Base-by-base conservation (phyloP, 2,329 filamentous ascomycete species). In the Trichothecium sympodiale region DNA sequence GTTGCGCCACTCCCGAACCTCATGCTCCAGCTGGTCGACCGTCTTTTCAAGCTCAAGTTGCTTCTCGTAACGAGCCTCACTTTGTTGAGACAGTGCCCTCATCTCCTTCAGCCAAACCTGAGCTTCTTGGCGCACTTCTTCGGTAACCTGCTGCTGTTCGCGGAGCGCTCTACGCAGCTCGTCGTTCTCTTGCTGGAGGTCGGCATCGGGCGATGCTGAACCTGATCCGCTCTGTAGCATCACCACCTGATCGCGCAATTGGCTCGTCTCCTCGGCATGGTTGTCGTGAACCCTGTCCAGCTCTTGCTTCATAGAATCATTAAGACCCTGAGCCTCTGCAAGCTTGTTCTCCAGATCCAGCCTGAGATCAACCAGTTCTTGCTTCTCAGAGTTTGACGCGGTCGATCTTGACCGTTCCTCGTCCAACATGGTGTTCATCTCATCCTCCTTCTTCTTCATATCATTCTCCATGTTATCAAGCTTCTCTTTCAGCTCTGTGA, bases 1-100 rank as follows among this genome's bases (percentile, higher is more conserved):
- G 47, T 80, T 77, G 53, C 87, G 86, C 91, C 91, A 98, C 34
- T 88, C 80, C 37, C 82, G 81, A 32, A 94, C 77, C 53, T 96
- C 87, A 16, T 75, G 67, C 57, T 95, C 85, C 5, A 98, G 69
- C 37, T 73, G 67, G 38, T 83, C 71, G 23, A 95, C 79, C 31
- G 82, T 82, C 43, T 71, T 73, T 37, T 83, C 77, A 43, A 96
- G 68, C 46, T 79, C 76, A 35, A 86, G 77, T 56, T 96, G 88
- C 45, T 80, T 81, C 46, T 94, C 86, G 55, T 84, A 81, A 6
- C 81, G 79, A 9, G 79, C 71, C 43, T 77, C 78, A 49, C 83
- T 91, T 46, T 87, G 80, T 45, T 86, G 73, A 5, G 88, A 93
- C 32, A 96, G 69, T 31, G 74, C 66, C 43, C 84, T 79, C 91